Percentiles rank a stretch among this genome's conserved stretches.
These are phyloP conservation scores for Aspergillus sp. DNA, from an alignment of 2,329 filamentous ascomycete genomes.

Conservation along the genomic window DNA sequence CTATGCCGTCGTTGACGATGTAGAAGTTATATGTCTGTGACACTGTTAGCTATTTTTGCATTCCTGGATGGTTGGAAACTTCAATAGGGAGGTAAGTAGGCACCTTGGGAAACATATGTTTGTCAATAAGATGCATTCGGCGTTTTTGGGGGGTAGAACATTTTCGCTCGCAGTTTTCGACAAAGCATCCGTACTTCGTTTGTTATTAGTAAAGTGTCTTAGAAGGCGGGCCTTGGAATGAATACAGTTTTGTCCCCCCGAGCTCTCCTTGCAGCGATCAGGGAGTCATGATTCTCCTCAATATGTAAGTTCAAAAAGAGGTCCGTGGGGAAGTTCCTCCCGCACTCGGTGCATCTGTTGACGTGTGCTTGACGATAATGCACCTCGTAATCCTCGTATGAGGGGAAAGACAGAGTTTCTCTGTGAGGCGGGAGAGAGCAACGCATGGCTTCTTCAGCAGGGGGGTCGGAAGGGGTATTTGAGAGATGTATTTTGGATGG, in stretches of 20 bases:
- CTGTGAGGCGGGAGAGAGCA: conserved; percentile 81
- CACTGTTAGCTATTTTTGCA: background rate
- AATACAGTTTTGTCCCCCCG: conserved; percentile 82
- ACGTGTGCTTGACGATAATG: conserved; percentile 81
- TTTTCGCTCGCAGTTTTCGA: conserved; percentile 81
- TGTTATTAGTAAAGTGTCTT: background rate
- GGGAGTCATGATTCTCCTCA: conserved; percentile 84
- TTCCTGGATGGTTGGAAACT: background rate
- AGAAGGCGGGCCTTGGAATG: conserved; percentile 15
- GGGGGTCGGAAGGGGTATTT: conserved; percentile 41
- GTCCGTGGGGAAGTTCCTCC: conserved; percentile 81
- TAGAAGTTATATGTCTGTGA: conserved; percentile 76
- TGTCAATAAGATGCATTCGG: conserved; percentile 85
- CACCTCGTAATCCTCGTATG: conserved; percentile 78
- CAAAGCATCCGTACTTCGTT: conserved; percentile 81
- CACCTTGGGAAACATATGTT: conserved; percentile 80
- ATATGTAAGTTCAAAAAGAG: conserved; percentile 82
- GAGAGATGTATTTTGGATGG: conserved; percentile 61
- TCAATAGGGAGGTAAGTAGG: background rate
- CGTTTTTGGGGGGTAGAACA: conserved; percentile 83
- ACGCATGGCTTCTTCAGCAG: conserved; percentile 60
- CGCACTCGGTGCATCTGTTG: conserved; percentile 82
- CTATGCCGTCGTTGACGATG: conserved; percentile 85
- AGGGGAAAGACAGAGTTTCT: conserved; percentile 67
- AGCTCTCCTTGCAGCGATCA: conserved; percentile 69